These are phyloP conservation scores for Uromyces viciae-fabae DNA, from an alignment of 1,284 basidiomycete species.

Conservation along the genomic window DNA sequence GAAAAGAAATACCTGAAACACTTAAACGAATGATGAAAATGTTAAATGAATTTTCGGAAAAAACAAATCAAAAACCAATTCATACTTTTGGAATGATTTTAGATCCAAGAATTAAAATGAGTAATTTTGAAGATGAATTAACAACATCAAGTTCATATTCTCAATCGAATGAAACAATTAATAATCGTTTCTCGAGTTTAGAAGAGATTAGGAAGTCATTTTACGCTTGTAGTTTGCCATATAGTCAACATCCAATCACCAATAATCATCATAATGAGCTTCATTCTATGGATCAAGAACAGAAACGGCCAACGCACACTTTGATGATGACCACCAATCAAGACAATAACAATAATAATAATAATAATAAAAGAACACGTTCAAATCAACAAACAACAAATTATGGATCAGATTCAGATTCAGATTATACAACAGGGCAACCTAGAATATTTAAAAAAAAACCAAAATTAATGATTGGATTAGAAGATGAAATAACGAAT, in stretches of 20 bases:
- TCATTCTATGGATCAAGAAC: neutral
- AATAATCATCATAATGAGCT: neutral
- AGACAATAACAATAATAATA: neutral
- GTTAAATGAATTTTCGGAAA: neutral
- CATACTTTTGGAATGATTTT: slow-evolving; percentile 15
- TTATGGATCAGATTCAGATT: neutral
- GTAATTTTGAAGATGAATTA: neutral
- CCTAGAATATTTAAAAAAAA: slow-evolving; percentile 20
- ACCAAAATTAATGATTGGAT: slow-evolving; percentile 11
- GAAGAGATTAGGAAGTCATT: slow-evolving; percentile 5
- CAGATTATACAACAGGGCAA: neutral
- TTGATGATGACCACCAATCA: neutral
- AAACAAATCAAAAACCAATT: neutral
- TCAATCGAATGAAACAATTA: neutral
- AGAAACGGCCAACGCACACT: neutral
- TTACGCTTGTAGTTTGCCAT: neutral
- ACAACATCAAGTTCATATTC: neutral
- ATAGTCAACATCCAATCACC: neutral
- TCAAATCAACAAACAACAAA: neutral
- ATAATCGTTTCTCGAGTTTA: neutral
- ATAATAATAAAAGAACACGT: neutral
- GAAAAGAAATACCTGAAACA: neutral
- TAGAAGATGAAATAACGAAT: slow-evolving; percentile 17
- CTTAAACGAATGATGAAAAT: neutral
- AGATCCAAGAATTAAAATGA: slow-evolving; percentile 18